Base-by-base conservation (phyloP, 805 yeast species). In the Lachancea nothofagi region DNA sequence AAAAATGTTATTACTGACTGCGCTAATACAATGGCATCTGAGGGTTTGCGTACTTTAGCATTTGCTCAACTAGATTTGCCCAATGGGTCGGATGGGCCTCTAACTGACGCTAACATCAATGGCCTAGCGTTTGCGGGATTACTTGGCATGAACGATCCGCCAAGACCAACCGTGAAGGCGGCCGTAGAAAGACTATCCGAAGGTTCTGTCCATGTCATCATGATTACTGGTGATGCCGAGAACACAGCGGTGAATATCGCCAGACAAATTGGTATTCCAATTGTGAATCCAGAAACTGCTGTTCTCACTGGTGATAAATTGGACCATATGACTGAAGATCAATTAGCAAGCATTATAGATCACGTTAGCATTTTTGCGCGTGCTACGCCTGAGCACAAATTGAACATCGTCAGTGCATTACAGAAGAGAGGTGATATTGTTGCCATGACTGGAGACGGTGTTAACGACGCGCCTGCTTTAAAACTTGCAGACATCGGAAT, bases 401-500 rank as follows among this genome's bases (percentile, higher is more conserved):
- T 89, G 46, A 74, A 83, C 44, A 89, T 89, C 62, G 95, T 89
- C 24, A 78, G 83, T 55, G 96, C 96, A 0, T 70, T 89, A 47
- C 95, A 89, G 61, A 75, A 77, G 59, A 75, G 95, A 58, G 96
- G 96, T 37, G 95, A 90, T 61, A 80, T 90, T 46, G 97, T 90
- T 38, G 98, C 97, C 18, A 89, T 90, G 96, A 89, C 97, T n/a
- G 98, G 98, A 51, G 97, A 89, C 65, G 97, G 97, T 65, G 96
- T 90, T 10, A 89, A 89, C 61, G 97, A 89, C 69, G 97, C 97
- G 0, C 97, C 97, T n/a, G 97, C 97, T 4, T 72, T 90, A 52
- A 89, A 90, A 59, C 71, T 89, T 51, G 97, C 97, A 2, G 96
- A 89, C 65, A 89, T 89, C 51, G 97, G 97, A 55, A 86, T 90